Percentiles rank a stretch among this genome's conserved stretches.
phyloP scores from a whole-genome alignment of 495 filamentous ascomycete species.

The Xylaria nigripes region DNA sequence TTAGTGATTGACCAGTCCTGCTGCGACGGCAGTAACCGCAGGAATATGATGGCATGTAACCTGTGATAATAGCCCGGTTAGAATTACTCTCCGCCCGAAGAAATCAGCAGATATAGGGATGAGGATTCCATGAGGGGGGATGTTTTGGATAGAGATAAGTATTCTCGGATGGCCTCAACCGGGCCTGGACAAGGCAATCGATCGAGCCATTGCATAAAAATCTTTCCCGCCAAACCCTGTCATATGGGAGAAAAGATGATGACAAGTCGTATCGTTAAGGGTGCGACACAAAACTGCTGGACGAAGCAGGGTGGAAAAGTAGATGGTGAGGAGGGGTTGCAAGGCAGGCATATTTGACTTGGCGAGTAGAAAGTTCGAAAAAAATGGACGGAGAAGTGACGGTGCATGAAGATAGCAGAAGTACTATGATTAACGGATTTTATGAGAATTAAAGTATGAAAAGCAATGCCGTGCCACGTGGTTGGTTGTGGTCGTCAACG shows the following conservation, averaged over 20 bases:
- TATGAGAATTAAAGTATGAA: background rate
- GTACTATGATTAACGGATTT: background rate
- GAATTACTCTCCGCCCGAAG: background rate
- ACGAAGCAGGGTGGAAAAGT: slow-evolving; percentile 1
- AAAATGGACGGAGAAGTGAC: background rate
- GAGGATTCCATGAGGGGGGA: background rate
- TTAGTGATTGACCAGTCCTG: slow-evolving; percentile 35
- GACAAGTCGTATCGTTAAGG: background rate
- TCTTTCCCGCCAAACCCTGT: background rate
- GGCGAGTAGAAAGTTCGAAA: background rate
- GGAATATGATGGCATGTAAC: slow-evolving; percentile 39
- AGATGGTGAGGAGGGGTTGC: background rate
- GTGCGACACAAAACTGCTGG: background rate
- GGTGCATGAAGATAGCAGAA: background rate
- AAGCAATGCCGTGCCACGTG: background rate
- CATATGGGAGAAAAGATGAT: background rate
- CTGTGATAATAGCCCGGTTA: slow-evolving; percentile 22
- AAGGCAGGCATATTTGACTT: background rate
- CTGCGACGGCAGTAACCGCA: slow-evolving; percentile 46
- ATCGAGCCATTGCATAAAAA: background rate
- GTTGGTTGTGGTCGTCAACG: slow-evolving; percentile 6
- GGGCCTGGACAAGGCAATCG: background rate
- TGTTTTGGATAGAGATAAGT: too few relatives aligned
- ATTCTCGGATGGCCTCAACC: background rate
- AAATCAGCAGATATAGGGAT: background rate